Base-by-base conservation (phyloP, 2,329 filamentous ascomycete species). In the Chaetomium globosum region DNA sequence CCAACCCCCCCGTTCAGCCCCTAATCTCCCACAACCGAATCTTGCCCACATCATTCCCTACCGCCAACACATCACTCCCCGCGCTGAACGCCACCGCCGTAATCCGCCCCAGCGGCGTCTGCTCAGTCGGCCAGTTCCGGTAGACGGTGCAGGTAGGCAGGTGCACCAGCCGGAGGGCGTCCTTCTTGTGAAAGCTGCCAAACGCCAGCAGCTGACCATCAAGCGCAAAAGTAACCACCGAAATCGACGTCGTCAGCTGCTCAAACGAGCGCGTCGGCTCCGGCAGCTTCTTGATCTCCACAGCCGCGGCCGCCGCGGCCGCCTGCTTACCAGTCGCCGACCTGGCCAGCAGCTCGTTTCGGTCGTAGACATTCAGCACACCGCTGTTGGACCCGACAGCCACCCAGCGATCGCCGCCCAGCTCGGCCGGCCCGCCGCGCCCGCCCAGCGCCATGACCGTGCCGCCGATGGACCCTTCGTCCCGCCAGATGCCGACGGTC, bases 341-440 rank as follows among this genome's bases (percentile, higher is more conserved):
- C 48, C 79, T 67, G 6, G 73, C 70, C 55, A 85, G 78, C 79
- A 92, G 88, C 31, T 84, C 81, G 68, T 85, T 81, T 5, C 95
- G 89, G 75, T 98, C 92, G 80, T 99, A 99, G 67, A 99, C 83
- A 77, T 98, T 98, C 64, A 96, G 87, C 65, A 99, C 91, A 65
- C 95, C 95, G 67, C 87, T 93, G 69, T 87, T 90, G 65, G 90
- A 93, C 12, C 95, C 95, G 52, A 97, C 82, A 0, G 91, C 93
- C 16, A 97, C 87, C 93, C 93, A 99, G 65, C 91, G 84, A 77
- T 97, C 91, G 4, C 89, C 89, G 30, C 93, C 94, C 4, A 93
- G 80, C 53, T 79, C 78, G 4, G 75, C 74, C 9, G 88, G 85
- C 0, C 88, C 89, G 73, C 82, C 81, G 1, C 82, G 81, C 0